A percentile compares a stretch with the other conserved stretches of the same genome.
phyloP scores from a whole-genome alignment of 169 alveolate species.

The Plasmodium gallinaceum region DNA sequence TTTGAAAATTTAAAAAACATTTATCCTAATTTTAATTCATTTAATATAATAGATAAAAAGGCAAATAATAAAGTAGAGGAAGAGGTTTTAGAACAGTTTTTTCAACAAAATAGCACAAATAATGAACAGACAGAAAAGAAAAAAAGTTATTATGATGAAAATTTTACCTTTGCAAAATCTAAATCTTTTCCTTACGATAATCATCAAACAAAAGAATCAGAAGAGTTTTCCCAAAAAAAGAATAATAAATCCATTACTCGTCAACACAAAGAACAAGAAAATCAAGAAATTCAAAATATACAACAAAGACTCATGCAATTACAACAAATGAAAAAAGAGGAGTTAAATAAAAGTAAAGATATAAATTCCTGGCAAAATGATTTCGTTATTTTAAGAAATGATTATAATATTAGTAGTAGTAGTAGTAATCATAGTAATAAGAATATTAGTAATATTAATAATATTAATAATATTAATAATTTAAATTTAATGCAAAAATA shows the following conservation, averaged over 20 bases:
- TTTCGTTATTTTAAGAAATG: not conserved
- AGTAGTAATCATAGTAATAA: not conserved
- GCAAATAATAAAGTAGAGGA: not conserved
- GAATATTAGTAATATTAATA: slow-evolving; percentile 5
- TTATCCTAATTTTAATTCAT: slow-evolving; percentile 16
- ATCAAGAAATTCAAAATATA: slow-evolving; percentile 10
- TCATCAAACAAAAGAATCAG: slow-evolving; percentile 14
- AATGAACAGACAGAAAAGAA: slow-evolving; percentile 20
- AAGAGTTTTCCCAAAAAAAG: not conserved
- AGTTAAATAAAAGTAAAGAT: slow-evolving; percentile 1
- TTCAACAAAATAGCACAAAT: slow-evolving; percentile 20
- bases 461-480: slow-evolving; percentile 2
- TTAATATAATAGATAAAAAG: slow-evolving; percentile 21
- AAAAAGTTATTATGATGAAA: slow-evolving; percentile 27
- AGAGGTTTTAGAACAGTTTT: not conserved
- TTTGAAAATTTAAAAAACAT: slow-evolving; percentile 31
- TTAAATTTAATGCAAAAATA: slow-evolving; percentile 4
- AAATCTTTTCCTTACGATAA: slow-evolving; percentile 4
- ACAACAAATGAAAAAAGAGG: slow-evolving; percentile 13
- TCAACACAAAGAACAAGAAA: slow-evolving; percentile 5
- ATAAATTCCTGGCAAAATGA: slow-evolving; percentile 13
- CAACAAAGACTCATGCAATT: slow-evolving; percentile 1
- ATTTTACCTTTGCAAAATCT: slow-evolving; percentile 4
- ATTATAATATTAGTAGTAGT: not conserved
- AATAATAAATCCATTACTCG: not conserved